Conservation (phyloP, 805 yeast genomes). For the Cyberlindnera nakhonratchasimensis region DNA sequence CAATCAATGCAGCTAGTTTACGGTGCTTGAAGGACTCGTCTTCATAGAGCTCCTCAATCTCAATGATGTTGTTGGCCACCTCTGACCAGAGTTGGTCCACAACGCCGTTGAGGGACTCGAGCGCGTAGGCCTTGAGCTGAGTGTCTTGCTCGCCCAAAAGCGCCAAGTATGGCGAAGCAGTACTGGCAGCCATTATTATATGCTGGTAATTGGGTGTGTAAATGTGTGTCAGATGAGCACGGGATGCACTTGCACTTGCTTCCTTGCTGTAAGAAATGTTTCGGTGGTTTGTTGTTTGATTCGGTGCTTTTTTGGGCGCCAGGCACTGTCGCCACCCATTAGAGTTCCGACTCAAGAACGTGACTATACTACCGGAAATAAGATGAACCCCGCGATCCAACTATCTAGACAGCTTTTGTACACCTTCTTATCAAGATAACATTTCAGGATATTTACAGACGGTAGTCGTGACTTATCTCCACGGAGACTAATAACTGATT, state of each 20-base stretch:
- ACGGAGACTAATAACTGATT: no score
- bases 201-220: not conserved
- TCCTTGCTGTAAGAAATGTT: not conserved
- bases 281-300: not conserved
- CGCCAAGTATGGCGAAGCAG: conserved; percentile 92
- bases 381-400: not conserved
- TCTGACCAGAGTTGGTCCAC: conserved; percentile 97
- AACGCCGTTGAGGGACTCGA: conserved; percentile 70
- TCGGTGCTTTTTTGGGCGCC: not conserved
- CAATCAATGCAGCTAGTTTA: conserved; percentile 83
- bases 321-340: conserved; percentile 1
- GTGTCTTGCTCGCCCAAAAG: conserved; percentile 80
- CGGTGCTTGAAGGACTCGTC: conserved; percentile 74
- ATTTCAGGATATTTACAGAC: no score
- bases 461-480: no score
- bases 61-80: conserved; percentile 83
- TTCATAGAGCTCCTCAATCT: conserved; percentile 89
- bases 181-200: conserved; percentile 25
- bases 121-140: conserved; percentile 76
- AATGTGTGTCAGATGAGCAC: not conserved
- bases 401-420: no score
- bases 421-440: no score
- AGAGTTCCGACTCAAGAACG: not conserved
- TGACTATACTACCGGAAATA: not conserved
- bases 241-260: not conserved